Conservation (phyloP, 2,329 filamentous ascomycete genomes). For the Blastomyces silverae region DNA sequence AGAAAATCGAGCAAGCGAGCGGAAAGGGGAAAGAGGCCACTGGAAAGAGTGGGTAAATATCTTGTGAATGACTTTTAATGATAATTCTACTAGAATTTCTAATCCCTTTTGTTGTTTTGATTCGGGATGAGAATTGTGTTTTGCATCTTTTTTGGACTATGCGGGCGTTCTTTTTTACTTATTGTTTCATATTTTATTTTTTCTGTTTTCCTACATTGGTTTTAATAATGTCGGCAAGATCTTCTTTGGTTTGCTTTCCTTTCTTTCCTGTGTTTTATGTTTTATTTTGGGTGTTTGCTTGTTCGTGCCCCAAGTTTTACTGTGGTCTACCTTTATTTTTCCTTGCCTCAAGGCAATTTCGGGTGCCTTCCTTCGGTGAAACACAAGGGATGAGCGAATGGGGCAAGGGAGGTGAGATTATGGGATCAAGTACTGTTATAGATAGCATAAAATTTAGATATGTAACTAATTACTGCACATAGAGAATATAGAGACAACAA, state of each 20-base stretch:
- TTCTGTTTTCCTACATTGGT: not conserved
- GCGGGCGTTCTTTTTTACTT: not conserved
- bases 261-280: not conserved
- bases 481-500: not conserved
- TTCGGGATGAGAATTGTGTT: not conserved
- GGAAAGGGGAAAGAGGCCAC: not conserved
- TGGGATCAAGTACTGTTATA: not conserved
- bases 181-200: not conserved
- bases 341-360: not conserved
- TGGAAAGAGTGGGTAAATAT: not conserved
- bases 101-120: not conserved
- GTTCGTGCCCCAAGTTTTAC: not conserved
- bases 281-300: not conserved
- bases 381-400: not conserved
- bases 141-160: not conserved
- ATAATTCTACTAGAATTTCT: not conserved
- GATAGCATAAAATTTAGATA: not conserved
- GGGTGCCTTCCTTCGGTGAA: not conserved
- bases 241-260: not conserved
- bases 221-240: not conserved
- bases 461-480: not conserved
- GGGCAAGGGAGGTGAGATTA: not conserved
- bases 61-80: not conserved
- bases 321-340: not conserved
- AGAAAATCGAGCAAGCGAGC: not conserved